phyloP scores from a whole-genome alignment of 2,329 filamentous ascomycete genomes.

The Phaeosphaeriaceae sp. region DNA sequence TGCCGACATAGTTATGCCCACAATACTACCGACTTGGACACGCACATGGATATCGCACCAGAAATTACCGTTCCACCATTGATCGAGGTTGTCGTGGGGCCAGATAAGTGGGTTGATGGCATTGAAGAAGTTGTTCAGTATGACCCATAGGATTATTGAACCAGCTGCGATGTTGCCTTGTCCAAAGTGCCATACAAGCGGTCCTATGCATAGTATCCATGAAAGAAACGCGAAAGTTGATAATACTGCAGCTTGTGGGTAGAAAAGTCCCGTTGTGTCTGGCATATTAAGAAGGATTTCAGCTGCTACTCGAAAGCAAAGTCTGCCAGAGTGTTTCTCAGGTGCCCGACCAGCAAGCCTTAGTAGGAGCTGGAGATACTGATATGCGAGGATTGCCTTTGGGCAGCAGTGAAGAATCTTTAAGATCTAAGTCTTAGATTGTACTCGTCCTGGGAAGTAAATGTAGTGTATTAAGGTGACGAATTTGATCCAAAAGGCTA shows the following conservation, averaged over 20 bases:
- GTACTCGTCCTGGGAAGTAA: too few species aligned
- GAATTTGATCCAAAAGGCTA: too few species aligned
- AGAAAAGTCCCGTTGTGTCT: conserved; percentile 24
- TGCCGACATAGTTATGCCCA: conserved; percentile 60
- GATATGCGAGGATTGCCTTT: too few species aligned
- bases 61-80: conserved; percentile 64
- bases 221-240: conserved; percentile 58
- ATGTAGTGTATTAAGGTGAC: too few species aligned
- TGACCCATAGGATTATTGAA: conserved; percentile 62
- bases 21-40: conserved; percentile 59
- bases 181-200: conserved; percentile 65
- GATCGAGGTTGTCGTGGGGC: conserved; percentile 61
- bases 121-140: conserved; percentile 63
- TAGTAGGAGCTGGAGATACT: too few species aligned
- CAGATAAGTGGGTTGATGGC: conserved; percentile 70
- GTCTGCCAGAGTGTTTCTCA: background rate
- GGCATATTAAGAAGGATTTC: conserved; percentile 1
- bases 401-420: too few species aligned
- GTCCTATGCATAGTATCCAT: conserved; percentile 61
- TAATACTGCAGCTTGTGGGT: conserved; percentile 50
- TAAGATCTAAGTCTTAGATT: too few species aligned
- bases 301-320: background rate
- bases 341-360: conserved; percentile 6
- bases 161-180: conserved; percentile 67
- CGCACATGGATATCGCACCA: conserved; percentile 71